Base-by-base conservation (phyloP, 352 stramenopile genomes). In the Globisporangium acanthophoron region DNA sequence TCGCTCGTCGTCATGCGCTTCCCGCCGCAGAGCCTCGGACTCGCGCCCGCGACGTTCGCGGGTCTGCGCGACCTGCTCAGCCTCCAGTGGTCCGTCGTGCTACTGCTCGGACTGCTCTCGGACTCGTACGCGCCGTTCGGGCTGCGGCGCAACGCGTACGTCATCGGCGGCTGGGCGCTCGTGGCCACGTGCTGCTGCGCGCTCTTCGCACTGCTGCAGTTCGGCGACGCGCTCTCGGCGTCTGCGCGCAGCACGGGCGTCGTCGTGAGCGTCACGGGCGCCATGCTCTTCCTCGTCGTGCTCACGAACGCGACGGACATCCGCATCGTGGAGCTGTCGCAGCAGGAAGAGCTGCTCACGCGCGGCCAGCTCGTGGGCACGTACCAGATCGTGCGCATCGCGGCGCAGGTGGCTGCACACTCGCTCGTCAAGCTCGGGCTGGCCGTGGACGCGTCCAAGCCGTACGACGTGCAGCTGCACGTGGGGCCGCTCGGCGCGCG, bases 311-410 rank as follows among this genome's bases (percentile, higher is more conserved):
- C 65, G 3, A 58, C 73, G 12, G 65, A 76, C 56, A 73, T 76
- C 45, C 70, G 73, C 27, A 24, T 81, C 40, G 66, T 84, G 13
- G 73, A 83, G 59, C 64, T 80, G 15, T 67, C 73, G 8, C 73
- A 83, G 31, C 66, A 76, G 16, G 71, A 83, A 45, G 59, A 73
- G 15, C 61, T 77, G n/a, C 29, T 53, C 0, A 21, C 12, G 1
- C 70, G 73, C n/a, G 70, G 73, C 3, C 46, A 46, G 1, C 33
- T 83, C 4, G 40, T 78, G 0, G 71, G 48, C 21, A 54, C 56
- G 29, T 83, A 83, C 69, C 61, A 75, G 37, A 54, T 61, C 15
- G 31, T 75, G 9, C 63, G 70, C 29, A 74, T 78, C 45, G 27
- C 20, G 3, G 66, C 57, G 1, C 70, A 74, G 39, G 45, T 68